phyloP scores from a whole-genome alignment of 441 rosid genomes.

The Metrosideros polymorpha region DNA sequence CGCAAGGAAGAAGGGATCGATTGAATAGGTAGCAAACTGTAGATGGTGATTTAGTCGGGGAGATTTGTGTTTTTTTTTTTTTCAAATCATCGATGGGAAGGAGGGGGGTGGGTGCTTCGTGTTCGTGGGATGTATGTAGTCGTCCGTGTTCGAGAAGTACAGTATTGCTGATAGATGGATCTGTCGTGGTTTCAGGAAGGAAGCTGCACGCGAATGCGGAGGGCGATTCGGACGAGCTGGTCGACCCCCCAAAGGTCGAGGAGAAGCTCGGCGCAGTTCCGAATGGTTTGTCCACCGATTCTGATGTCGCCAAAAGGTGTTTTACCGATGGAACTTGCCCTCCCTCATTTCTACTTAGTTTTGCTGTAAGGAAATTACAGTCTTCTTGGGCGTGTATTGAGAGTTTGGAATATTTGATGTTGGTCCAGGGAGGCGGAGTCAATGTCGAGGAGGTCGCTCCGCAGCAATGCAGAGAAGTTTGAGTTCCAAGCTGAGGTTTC shows the following conservation, averaged over 20 bases:
- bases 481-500: slow-evolving; percentile 98
- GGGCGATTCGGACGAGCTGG: slow-evolving; percentile 37
- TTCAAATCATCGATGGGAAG: neutral
- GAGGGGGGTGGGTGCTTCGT: neutral
- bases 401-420: neutral
- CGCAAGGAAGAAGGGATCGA: neutral
- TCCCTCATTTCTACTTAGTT: neutral
- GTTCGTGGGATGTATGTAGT: neutral
- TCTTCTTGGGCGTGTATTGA: neutral
- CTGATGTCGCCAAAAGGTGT: slow-evolving; percentile 85
- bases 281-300: slow-evolving; percentile 78
- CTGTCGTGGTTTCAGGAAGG: slow-evolving; percentile 33
- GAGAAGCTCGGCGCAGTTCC: slow-evolving; percentile 92
- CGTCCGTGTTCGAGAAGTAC: neutral
- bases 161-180: slow-evolving; percentile 2
- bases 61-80: neutral
- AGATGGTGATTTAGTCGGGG: neutral
- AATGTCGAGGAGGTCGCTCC: slow-evolving; percentile 76
- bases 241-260: slow-evolving; percentile 88
- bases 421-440: slow-evolving; percentile 78
- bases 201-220: slow-evolving; percentile 81
- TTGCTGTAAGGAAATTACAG: neutral
- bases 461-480: slow-evolving; percentile 79
- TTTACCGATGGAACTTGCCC: neutral
- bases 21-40: neutral